A percentile compares a stretch with the other conserved stretches of the same genome.
phyloP scores from a whole-genome alignment of 257 asterid genomes.

The Solanum bulbocastanum region DNA sequence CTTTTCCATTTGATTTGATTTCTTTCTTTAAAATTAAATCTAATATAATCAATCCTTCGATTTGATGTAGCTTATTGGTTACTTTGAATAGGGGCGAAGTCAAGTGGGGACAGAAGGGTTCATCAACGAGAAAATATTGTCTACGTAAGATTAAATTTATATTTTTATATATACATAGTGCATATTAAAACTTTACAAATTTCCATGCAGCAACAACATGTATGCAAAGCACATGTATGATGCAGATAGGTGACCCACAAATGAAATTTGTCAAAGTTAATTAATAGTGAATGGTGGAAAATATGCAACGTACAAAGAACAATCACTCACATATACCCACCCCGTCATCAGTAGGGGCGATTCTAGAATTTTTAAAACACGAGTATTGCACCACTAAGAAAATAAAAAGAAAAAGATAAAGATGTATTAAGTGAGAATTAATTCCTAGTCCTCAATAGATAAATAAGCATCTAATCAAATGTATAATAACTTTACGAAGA shows the following conservation, averaged over 20 bases:
- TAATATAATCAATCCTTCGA: not conserved
- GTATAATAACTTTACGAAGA: too few relatives aligned
- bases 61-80: not conserved
- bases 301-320: not conserved
- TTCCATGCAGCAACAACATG: not conserved
- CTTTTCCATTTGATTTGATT: not conserved
- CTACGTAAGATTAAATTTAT: too few relatives aligned
- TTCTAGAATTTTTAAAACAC: too few relatives aligned
- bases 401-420: too few relatives aligned
- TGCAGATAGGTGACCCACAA: not conserved
- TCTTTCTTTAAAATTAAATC: not conserved
- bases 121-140: too few relatives aligned
- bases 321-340: not conserved
- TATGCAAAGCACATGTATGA: not conserved
- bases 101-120: not conserved
- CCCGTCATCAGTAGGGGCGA: not conserved
- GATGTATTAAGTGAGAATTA: not conserved
- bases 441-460: not conserved
- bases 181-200: not conserved
- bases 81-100: not conserved
- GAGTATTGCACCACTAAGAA: not conserved
- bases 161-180: too few relatives aligned
- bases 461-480: too few relatives aligned
- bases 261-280: not conserved
- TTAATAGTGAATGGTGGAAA: not conserved